Percentiles rank a stretch among this genome's conserved stretches.
These are phyloP conservation scores for Boletellus emodensis DNA, from an alignment of 768 basidiomycete genomes.

Conservation along the genomic window DNA sequence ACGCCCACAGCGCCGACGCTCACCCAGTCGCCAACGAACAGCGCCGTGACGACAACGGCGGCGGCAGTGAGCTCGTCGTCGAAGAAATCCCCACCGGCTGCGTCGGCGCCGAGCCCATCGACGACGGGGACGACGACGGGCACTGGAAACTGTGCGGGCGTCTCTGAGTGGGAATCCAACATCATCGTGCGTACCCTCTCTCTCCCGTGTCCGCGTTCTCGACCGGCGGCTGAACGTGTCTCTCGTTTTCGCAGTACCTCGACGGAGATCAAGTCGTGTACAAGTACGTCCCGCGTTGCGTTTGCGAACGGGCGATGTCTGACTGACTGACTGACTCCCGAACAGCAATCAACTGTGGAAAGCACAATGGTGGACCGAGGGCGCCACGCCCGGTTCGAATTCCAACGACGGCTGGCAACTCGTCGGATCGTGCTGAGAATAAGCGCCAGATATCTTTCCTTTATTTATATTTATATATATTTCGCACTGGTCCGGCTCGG, in stretches of 20 bases:
- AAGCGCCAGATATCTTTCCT: neutral
- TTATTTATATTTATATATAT: too few species aligned
- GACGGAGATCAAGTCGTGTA: constrained; percentile 40
- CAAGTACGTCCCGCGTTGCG: constrained; percentile 27
- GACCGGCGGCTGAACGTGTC: too few species aligned
- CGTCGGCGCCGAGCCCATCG: neutral
- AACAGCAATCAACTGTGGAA: constrained; percentile 3
- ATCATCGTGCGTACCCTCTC: constrained; percentile 33
- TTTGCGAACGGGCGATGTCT: neutral
- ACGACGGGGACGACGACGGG: constrained; percentile 7
- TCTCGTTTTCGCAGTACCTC: constrained; percentile 33
- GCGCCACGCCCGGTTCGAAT: neutral
- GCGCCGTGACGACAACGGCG: neutral
- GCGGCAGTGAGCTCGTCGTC: neutral
- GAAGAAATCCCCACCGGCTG: neutral
- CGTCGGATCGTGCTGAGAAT: constrained; percentile 16
- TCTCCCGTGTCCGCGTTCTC: neutral
- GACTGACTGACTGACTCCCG: neutral
- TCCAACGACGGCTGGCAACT: constrained; percentile 9
- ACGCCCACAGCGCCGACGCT: too few species aligned
- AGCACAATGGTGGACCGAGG: constrained; percentile 20
- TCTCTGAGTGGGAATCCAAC: constrained; percentile 38
- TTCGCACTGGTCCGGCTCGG: too few species aligned
- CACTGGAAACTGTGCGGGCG: constrained; percentile 37
- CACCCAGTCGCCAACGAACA: constrained; percentile 11